Base-by-base conservation (phyloP, 2,329 filamentous ascomycete genomes). In the Stachybotrys chartarum region DNA sequence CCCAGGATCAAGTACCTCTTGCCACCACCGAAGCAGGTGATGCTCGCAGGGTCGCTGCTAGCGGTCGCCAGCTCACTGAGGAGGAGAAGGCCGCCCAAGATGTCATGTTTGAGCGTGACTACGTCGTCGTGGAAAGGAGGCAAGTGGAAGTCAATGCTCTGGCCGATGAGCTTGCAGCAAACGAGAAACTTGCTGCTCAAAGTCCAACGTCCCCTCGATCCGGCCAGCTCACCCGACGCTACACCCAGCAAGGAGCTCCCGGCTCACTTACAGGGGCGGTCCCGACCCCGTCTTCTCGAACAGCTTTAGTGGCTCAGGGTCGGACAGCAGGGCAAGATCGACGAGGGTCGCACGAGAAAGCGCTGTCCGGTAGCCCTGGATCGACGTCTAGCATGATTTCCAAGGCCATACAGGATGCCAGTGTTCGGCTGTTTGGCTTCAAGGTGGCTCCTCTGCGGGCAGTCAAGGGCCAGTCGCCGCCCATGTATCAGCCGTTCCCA, bases 61-160 rank as follows among this genome's bases (percentile, higher is more conserved):
- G 60, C 48, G 66, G 64, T 45, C 63, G 64, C 12, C 60, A 60
- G 45, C 70, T 71, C n/a, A 78, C 80, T 55, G 86, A 88, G 60
- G 84, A 85, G 57, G 86, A 88, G 64, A 83, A 78, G 66, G 88
- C 87, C 4, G 91, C 90, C 3, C 90, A 96, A 64, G 93, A 97
- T 60, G 85, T 95, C 51, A 89, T 89, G 1, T 88, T 96, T 63
- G 92, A 96, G 68, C 85, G 93, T 60, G 94, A 97, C 61, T 99
- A 97, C 64, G 93, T 99, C 18, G 80, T 97, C 30, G 90, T 99
- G 12, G 94, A 99, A 74, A 96, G 97, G 75, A 86, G 88, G 60
- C 88, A 91, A 18, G 92, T 99, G 11, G 93, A 97, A 70, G 93
- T 99, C 52, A 97, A 99, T 69, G 94, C 94, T 3, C 88, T 99